Conservation (phyloP, 345 rosid genomes). For the Aquilaria sinensis region DNA sequence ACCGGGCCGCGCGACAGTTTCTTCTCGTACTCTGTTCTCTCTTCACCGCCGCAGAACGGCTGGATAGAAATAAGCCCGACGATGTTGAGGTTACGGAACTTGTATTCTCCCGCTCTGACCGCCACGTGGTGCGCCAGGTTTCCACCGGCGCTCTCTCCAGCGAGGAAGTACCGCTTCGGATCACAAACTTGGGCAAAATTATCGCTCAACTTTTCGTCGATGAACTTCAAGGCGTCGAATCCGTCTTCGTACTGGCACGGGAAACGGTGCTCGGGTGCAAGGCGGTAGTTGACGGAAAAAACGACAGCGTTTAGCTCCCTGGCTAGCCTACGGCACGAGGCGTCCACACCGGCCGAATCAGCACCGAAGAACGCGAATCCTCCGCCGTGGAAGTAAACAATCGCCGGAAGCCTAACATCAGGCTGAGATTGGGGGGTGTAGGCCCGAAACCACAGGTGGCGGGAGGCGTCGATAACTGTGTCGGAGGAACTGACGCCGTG, state of each 20-base stretch:
- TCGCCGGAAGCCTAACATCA: neutral
- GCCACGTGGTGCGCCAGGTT: conserved; percentile 36
- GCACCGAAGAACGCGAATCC: conserved; percentile 6
- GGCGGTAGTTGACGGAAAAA: conserved; percentile 14
- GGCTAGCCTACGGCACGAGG: conserved; percentile 6
- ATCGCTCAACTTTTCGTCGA: conserved; percentile 12
- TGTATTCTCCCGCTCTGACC: conserved; percentile 10
- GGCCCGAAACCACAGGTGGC: conserved; percentile 10
- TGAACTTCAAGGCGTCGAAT: conserved; percentile 23
- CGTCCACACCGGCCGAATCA: conserved; percentile 1
- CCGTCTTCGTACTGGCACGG: conserved; percentile 36
- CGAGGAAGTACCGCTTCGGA: conserved; percentile 20
- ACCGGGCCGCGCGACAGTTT: conserved; percentile 15
- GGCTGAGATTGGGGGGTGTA: neutral
- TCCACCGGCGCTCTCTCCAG: conserved; percentile 36
- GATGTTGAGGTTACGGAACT: conserved; percentile 9
- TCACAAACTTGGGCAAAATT: conserved; percentile 7
- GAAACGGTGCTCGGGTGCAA: conserved; percentile 15
- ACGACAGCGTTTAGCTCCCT: conserved; percentile 8
- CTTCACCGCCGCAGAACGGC: conserved; percentile 34
- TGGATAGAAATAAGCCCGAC: conserved; percentile 28
- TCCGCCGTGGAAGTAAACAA: conserved; percentile 11
- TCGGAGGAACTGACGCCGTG: conserved; percentile 5
- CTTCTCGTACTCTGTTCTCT: conserved; percentile 18
- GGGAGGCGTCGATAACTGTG: conserved; percentile 1